These are phyloP conservation scores for Sugiyamaella xylanicola DNA, from an alignment of 1,139 yeast species.

Conservation along the genomic window DNA sequence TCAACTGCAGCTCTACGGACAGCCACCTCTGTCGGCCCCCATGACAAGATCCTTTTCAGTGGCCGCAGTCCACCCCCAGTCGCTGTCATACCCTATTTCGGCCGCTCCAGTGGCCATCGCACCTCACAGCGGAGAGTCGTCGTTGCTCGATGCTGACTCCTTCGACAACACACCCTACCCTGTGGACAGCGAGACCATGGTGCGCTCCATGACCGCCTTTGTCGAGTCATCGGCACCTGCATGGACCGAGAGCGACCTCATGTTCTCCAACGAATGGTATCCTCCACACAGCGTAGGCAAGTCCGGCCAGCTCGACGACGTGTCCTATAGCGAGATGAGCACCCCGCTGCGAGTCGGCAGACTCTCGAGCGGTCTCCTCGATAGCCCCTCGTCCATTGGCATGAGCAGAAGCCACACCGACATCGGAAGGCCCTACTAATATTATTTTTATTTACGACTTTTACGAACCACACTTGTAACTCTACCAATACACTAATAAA, in stretches of 20 bases:
- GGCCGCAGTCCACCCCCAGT: conserved; percentile 23
- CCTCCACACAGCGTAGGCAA: conserved; percentile 18
- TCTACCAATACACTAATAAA: background rate
- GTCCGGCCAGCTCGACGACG: background rate
- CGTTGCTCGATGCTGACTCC: conserved; percentile 12
- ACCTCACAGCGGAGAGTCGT: conserved; percentile 11
- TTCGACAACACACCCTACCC: conserved; percentile 15
- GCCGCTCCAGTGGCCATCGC: conserved; percentile 20
- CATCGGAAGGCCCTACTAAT: conserved; percentile 10
- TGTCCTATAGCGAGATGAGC: conserved; percentile 3
- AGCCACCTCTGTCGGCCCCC: conserved; percentile 21
- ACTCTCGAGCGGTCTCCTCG: conserved; percentile 9
- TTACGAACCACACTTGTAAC: background rate
- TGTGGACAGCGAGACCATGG: conserved; percentile 33
- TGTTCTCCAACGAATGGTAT: conserved; percentile 21
- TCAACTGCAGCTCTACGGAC: conserved; percentile 8
- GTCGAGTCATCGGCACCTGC: conserved; percentile 25
- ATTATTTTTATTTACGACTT: conserved; percentile 9
- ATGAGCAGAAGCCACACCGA: conserved; percentile 25
- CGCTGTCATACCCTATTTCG: conserved; percentile 17
- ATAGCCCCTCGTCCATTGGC: conserved; percentile 18
- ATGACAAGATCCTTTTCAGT: conserved; percentile 33
- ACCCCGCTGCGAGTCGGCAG: conserved; percentile 19
- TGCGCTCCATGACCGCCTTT: conserved; percentile 41
- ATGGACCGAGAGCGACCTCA: conserved; percentile 23